These are phyloP conservation scores for Aspergillus japonicus DNA, from an alignment of 2,329 filamentous ascomycete genomes.

Conservation along the genomic window DNA sequence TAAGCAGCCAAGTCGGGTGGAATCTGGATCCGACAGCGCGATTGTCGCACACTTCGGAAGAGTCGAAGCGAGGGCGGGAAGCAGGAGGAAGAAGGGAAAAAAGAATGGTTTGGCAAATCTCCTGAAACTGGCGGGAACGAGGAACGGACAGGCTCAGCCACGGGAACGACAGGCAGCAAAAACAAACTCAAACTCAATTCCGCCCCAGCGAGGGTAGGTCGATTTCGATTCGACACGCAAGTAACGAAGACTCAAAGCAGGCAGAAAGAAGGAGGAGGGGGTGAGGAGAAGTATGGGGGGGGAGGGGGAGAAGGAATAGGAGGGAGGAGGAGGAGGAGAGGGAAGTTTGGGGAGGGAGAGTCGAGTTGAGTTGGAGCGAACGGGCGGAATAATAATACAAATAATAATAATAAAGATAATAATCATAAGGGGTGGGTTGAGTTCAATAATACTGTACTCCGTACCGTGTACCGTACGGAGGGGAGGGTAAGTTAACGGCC, in stretches of 20 bases:
- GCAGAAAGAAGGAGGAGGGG: neutral
- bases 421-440: too few species aligned
- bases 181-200: constrained; percentile 3
- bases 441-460: too few species aligned
- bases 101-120: constrained; percentile 4
- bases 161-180: constrained; percentile 2
- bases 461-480: too few species aligned
- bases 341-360: neutral
- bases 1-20: neutral
- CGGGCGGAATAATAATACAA: too few species aligned
- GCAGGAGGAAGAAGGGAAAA: neutral
- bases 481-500: too few species aligned
- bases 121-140: constrained; percentile 5
- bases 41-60: neutral
- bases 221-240: neutral
- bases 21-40: neutral
- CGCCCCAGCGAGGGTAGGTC: constrained; percentile 4
- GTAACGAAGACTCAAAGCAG: neutral
- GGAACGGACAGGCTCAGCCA: neutral
- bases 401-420: too few species aligned
- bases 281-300: neutral
- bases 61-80: neutral
- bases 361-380: too few species aligned
- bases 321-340: neutral
- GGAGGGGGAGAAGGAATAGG: neutral